Conservation (phyloP, 768 basidiomycete species). For the Thelephora aurantiotincta region DNA sequence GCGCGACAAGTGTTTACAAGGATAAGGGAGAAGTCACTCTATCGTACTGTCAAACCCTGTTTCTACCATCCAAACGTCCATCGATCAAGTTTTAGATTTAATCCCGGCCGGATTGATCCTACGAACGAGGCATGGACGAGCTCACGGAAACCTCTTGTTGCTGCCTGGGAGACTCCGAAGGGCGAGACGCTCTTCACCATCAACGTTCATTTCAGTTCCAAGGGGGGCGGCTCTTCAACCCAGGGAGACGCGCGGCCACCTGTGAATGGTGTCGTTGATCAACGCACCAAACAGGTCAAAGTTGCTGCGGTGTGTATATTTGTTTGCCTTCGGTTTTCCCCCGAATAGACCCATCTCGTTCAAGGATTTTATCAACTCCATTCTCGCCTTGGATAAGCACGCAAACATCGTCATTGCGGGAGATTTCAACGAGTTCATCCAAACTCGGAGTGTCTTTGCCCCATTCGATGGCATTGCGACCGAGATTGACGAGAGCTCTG, state of each 20-base stretch:
- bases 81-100: slow-evolving; percentile 25
- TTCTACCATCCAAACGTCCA: background rate
- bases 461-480: slow-evolving; percentile 26
- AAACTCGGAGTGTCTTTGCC: slow-evolving; percentile 35
- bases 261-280: slow-evolving; percentile 34
- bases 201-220: slow-evolving; percentile 44
- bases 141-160: slow-evolving; percentile 45
- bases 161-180: slow-evolving; percentile 32
- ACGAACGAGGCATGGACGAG: slow-evolving; percentile 36
- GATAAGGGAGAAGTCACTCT: slow-evolving; percentile 22
- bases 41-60: slow-evolving; percentile 20
- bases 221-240: slow-evolving; percentile 37
- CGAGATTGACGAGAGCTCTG: slow-evolving; percentile 36
- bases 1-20: slow-evolving; percentile 26
- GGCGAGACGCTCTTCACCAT: slow-evolving; percentile 38
- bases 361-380: slow-evolving; percentile 33
- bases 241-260: slow-evolving; percentile 43
- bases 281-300: slow-evolving; percentile 34
- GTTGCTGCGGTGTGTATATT: slow-evolving; percentile 26
- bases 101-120: slow-evolving; percentile 51
- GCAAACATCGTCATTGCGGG: slow-evolving; percentile 41
- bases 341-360: background rate
- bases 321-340: background rate
- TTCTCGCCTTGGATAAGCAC: slow-evolving; percentile 27
- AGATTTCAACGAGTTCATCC: slow-evolving; percentile 46